Evolutionary conservation across 2,329 filamentous ascomycete genomes (phyloP), one percentile per base, ranked within the genome.

Genomic region (Tympanopsis confertula): DNA sequence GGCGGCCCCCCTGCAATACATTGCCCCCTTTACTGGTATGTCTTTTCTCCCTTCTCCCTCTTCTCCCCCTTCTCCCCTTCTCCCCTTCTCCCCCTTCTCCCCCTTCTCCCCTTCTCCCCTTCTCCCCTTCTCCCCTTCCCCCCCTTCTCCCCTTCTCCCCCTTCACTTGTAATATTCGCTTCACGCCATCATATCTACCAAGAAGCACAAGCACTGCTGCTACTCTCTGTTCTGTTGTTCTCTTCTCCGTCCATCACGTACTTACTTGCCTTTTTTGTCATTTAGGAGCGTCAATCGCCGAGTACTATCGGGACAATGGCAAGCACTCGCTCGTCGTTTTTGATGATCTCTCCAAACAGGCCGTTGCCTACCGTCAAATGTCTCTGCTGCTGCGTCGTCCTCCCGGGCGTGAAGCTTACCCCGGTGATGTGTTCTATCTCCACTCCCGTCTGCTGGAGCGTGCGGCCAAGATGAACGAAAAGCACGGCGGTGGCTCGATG

Each of bases 391-490:
- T 96, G 57, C 87, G 91, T 72, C 88, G 91, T 68, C 91, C 91
- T 57, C 91, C 89, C 47, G 91, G 89, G 65, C 88, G 91, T 88
- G 91, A 96, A 81, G 89, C 89, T 46, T 96, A 94, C 75, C 91
- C 91, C 57, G 91, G 91, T 76, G 89, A 96, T 57, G 88, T 96
- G 54, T 95, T 95, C 82, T 95, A 95, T 73, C 85, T 95, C 54
- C 89, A 95, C 82, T 95, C 91, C 55, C 88, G 91, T 82, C 86
- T 98, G 45, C 78, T 98, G 51, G 91, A 98, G 79, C 91, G 91
- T 82, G 86, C 91, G 45, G 91, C 91, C 71, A 96, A 98, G 84
- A 86, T 98, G 81, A 94, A 82, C 78, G 74, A 88, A 65, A 89
- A 86, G 70, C 86, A 83, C 61, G 87, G 88, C 60, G 86, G 86